These are phyloP conservation scores for Alternaria sp. DNA, from an alignment of 2,329 filamentous ascomycete genomes.

Conservation along the genomic window DNA sequence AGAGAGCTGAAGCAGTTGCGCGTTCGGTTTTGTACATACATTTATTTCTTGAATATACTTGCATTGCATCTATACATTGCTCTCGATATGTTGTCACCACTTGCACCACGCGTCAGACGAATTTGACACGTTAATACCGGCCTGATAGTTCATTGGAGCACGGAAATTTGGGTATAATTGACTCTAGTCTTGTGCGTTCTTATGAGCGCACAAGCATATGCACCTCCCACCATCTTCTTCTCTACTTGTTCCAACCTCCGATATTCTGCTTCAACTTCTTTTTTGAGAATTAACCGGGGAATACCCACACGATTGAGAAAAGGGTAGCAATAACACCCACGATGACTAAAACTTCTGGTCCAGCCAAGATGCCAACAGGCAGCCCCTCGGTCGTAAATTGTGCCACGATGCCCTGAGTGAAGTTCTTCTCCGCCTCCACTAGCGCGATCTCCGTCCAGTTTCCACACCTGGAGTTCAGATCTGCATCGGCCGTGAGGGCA, in stretches of 20 bases:
- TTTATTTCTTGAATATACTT: conserved; percentile 16
- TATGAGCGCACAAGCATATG: neutral
- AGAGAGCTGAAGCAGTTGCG: conserved; percentile 6
- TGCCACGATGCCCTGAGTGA: conserved; percentile 55
- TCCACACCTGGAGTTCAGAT: conserved; percentile 57
- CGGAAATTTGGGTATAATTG: conserved; percentile 4
- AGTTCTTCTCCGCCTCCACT: conserved; percentile 56
- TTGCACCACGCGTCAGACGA: conserved; percentile 4
- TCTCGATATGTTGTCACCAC: conserved; percentile 22
- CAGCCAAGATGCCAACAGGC: conserved; percentile 41
- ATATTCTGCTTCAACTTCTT: neutral
- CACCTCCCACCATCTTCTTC: neutral
- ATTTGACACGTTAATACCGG: neutral
- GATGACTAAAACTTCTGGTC: conserved; percentile 32
- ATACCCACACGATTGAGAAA: conserved; percentile 39
- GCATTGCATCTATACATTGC: neutral
- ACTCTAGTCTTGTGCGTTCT: neutral
- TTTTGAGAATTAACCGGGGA: conserved; percentile 14
- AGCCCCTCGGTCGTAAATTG: conserved; percentile 43
- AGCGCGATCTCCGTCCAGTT: conserved; percentile 58
- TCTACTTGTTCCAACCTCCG: neutral
- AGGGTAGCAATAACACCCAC: conserved; percentile 24
- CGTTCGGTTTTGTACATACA: conserved; percentile 31
- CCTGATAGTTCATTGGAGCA: conserved; percentile 1
- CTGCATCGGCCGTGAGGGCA: conserved; percentile 51